These are phyloP conservation scores for Corymbia citriodora DNA, from an alignment of 441 rosid species.

Conservation along the genomic window DNA sequence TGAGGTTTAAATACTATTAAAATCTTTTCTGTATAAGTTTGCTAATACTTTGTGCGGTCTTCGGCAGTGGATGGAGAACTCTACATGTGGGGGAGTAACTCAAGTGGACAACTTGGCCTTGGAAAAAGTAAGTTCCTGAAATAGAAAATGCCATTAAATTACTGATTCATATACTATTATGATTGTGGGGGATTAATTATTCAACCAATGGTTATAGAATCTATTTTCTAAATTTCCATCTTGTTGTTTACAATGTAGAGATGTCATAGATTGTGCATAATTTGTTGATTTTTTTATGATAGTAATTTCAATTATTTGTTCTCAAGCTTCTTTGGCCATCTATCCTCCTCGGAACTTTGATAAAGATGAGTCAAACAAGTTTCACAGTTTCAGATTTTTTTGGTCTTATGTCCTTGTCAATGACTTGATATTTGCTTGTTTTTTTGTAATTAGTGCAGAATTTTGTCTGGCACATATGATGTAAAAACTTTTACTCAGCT, in stretches of 20 bases:
- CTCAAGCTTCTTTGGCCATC: background rate
- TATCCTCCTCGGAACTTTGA: background rate
- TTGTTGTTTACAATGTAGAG: background rate
- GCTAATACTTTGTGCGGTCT: background rate
- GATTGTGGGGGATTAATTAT: background rate
- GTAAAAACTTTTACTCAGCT: background rate
- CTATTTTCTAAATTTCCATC: background rate
- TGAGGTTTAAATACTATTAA: background rate
- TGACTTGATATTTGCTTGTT: background rate
- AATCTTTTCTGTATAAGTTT: background rate
- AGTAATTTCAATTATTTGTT: background rate
- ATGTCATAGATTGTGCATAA: background rate
- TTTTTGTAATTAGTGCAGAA: background rate
- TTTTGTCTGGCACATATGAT: background rate
- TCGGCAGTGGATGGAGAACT: constrained; percentile 79
- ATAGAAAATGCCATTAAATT: background rate
- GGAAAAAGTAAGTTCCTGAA: constrained; percentile 54
- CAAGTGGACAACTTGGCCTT: constrained; percentile 92
- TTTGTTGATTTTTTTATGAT: background rate
- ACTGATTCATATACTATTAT: background rate
- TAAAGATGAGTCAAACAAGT: background rate
- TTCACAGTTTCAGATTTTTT: background rate
- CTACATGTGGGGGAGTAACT: constrained; percentile 91
- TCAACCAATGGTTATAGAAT: background rate
- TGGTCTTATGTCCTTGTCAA: background rate